Conservation (phyloP, 2,329 filamentous ascomycete species). For the Calonectria pseudoturangicola region DNA sequence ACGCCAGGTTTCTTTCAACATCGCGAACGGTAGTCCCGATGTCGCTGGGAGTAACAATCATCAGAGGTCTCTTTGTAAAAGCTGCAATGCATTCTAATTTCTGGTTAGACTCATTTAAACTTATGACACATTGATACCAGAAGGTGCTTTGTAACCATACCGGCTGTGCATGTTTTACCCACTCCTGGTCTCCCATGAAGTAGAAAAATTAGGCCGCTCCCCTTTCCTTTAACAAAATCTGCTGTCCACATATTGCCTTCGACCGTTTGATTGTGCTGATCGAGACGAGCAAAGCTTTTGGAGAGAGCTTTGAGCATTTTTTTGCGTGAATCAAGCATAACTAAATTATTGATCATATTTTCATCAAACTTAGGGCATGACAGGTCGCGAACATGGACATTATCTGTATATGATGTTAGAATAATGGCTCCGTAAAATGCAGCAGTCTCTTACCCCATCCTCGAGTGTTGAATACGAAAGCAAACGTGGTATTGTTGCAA, state of each 20-base stretch:
- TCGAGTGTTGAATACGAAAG: too few species aligned
- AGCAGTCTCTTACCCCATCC: neutral
- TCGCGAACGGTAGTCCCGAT: constrained; percentile 46
- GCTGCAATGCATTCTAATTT: constrained; percentile 59
- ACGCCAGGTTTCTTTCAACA: constrained; percentile 43
- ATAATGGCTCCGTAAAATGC: neutral
- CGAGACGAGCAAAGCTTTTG: neutral
- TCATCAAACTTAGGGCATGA: neutral
- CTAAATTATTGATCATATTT: neutral
- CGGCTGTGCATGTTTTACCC: constrained; percentile 57
- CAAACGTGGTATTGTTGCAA: too few species aligned
- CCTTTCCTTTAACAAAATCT: constrained; percentile 53
- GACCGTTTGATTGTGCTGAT: neutral
- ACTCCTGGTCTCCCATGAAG: constrained; percentile 52
- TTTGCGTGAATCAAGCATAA: neutral
- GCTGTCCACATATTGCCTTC: neutral
- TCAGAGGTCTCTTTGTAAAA: constrained; percentile 56
- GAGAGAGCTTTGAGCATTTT: neutral
- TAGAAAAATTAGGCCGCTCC: constrained; percentile 50
- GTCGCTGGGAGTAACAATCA: constrained; percentile 55
- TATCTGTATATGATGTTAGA: neutral
- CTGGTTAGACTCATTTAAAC: neutral
- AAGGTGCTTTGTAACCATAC: constrained; percentile 41
- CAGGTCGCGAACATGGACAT: neutral
- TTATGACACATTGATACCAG: too few species aligned